Evolutionary conservation across 352 stramenopile genomes (phyloP).

Genomic region (Pythium inflatum): DNA sequence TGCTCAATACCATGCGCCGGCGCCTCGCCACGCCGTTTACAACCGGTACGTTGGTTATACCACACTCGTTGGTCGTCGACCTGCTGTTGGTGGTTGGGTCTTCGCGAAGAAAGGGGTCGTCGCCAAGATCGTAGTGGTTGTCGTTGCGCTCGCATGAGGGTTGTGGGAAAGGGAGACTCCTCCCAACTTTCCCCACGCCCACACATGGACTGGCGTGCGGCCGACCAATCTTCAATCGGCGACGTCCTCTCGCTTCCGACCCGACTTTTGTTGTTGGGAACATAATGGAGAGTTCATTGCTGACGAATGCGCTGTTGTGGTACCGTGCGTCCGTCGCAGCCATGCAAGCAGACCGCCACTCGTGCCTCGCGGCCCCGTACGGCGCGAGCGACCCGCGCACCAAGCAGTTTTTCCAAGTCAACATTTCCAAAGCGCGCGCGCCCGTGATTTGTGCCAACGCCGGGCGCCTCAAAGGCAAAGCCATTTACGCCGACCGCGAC

Average conservation of each 20-base stretch:
- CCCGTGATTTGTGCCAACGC: conserved; percentile 64
- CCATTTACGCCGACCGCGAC: conserved; percentile 65
- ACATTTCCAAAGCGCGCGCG: conserved; percentile 65
- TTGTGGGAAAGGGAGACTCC: conserved; percentile 1
- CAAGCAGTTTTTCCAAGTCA: conserved; percentile 60
- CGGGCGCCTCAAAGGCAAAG: conserved; percentile 69
- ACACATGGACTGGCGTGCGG: too few relatives aligned
- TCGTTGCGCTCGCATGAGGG: neutral
- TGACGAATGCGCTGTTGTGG: conserved; percentile 12
- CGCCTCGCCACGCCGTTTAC: conserved; percentile 15
- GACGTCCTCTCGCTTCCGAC: too few relatives aligned
- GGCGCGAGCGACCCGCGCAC: conserved; percentile 49
- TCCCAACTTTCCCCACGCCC: neutral
- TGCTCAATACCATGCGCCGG: conserved; percentile 7
- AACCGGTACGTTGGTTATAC: conserved; percentile 13
- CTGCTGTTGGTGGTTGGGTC: too few relatives aligned
- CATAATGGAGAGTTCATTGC: neutral
- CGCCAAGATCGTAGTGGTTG: conserved; percentile 2
- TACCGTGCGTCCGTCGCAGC: conserved; percentile 21
- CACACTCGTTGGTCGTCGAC: conserved; percentile 15
- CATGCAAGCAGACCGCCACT: conserved; percentile 35
- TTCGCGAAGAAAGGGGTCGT: neutral
- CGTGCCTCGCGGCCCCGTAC: conserved; percentile 65
- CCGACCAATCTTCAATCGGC: too few relatives aligned
- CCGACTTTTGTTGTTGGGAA: conserved; percentile 2